Evolutionary conservation across 179 eudicot genomes (phyloP).

Genomic region (Spergularia azorica): DNA sequence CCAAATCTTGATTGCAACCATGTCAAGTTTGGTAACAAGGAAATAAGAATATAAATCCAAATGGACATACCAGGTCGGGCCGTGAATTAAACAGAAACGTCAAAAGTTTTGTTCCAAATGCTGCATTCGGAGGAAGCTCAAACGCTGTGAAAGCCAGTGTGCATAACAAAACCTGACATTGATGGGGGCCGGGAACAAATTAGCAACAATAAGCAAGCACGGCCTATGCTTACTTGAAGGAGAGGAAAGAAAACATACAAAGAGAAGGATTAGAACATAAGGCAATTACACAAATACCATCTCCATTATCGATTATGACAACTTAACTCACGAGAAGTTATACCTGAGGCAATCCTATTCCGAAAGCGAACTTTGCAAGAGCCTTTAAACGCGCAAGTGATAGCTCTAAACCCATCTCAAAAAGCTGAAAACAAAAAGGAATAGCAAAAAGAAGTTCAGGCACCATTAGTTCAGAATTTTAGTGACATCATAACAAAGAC

Average conservation of each 20-base stretch:
- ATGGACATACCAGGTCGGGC: slow-evolving; percentile 74
- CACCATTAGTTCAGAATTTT: not conserved
- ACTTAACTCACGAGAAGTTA: not conserved
- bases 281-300: not conserved
- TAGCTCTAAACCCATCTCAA: slow-evolving; percentile 99
- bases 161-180: slow-evolving; percentile 70
- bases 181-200: slow-evolving; percentile 19
- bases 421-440: slow-evolving; percentile 58
- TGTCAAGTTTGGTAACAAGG: not conserved
- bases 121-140: slow-evolving; percentile 97
- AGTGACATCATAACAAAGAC: not conserved
- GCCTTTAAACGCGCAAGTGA: slow-evolving; percentile 92
- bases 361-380: slow-evolving; percentile 96
- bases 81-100: slow-evolving; percentile 87
- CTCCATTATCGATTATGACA: not conserved
- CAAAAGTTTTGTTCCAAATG: slow-evolving; percentile 82
- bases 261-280: not conserved
- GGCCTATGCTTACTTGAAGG: not conserved
- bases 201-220: not conserved
- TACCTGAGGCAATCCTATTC: slow-evolving; percentile 97
- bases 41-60: not conserved
- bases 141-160: slow-evolving; percentile 96
- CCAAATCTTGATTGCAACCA: not conserved
- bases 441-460: slow-evolving; percentile 12
- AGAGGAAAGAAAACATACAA: not conserved